Conservation (phyloP, 306 rosid genomes). For the Ceratonia siliqua region DNA sequence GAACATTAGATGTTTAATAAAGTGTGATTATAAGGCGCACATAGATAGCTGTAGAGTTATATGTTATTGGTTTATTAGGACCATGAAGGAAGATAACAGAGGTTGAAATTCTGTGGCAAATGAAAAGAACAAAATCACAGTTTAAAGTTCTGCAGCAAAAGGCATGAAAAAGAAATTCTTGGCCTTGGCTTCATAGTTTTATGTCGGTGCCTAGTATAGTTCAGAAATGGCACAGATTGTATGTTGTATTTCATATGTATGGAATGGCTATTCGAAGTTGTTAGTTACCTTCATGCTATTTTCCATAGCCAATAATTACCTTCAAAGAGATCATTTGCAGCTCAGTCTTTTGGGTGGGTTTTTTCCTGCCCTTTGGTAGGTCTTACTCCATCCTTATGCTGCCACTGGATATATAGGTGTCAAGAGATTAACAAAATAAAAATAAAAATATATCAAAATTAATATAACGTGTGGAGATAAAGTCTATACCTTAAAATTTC, state of each 20-base stretch:
- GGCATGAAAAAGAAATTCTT: neutral
- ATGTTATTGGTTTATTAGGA: neutral
- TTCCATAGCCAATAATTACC: neutral
- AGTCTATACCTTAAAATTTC: too few species aligned
- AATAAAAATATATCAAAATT: too few species aligned
- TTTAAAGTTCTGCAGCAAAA: neutral
- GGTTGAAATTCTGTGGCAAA: too few species aligned
- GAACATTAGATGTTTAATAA: neutral
- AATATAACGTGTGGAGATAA: too few species aligned
- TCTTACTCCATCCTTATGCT: too few species aligned
- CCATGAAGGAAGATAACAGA: too few species aligned
- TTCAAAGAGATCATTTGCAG: neutral
- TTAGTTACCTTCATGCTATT: neutral
- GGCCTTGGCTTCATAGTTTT: neutral
- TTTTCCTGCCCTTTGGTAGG: too few species aligned
- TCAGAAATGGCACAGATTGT: neutral
- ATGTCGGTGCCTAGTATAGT: neutral
- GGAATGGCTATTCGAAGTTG: neutral
- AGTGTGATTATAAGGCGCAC: neutral
- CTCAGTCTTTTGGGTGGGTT: too few species aligned
- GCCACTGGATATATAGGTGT: too few species aligned
- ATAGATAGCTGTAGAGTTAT: neutral
- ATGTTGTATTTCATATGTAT: neutral
- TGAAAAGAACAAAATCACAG: neutral
- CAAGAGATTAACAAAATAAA: too few species aligned